Base-by-base conservation (phyloP, 768 basidiomycete species). In the Suillus subluteus region DNA sequence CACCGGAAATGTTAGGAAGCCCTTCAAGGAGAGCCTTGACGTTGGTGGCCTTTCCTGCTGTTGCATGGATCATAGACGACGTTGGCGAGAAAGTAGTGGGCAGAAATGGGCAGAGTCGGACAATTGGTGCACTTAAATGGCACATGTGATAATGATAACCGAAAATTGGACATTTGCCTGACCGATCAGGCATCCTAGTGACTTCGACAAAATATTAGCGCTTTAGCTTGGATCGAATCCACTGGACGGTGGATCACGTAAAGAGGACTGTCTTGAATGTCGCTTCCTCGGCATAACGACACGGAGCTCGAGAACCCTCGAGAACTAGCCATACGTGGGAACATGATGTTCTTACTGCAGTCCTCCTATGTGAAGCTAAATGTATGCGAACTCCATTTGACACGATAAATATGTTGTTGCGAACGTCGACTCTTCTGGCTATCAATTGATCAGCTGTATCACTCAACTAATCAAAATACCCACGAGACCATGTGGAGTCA, bases 1-100 rank as follows among this genome's bases (percentile, higher is more conserved):
- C 9, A 82, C 82, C 23, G 84, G 83, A 2, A 84, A 67, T 12
- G 79, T 58, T 58, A 83, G 73, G 9, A 85, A 67, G 32, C 76
- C 75, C 56, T 70, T 73, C 23, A 75, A 68, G n/a, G 73, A 61
- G 65, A 85, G 77, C 44, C 66, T 72, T 11, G 75, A 76, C 23
- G 68, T 41, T 58, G 75, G 76, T 8, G 76, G 75, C 8, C 58
- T 58, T 61, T 62, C 56, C 46, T 52, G 32, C 62, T 63, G 62
- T 63, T 64, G 63, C 52, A 41, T 61, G 26, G 37, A 43, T 61
- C 59, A 32, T 43, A 41, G 58, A 59, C 16, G 58, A 59, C 16
- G 58, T 26, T 11, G 41, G 16, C 26, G 18, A 43, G 12, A 30
- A 30, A 30, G 18, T 9, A 12, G 11, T 21, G 41, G 30, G 11